Evolutionary conservation across 2,329 filamentous ascomycete species (phyloP).

Genomic region (Beauveria scarabaeidicola): DNA sequence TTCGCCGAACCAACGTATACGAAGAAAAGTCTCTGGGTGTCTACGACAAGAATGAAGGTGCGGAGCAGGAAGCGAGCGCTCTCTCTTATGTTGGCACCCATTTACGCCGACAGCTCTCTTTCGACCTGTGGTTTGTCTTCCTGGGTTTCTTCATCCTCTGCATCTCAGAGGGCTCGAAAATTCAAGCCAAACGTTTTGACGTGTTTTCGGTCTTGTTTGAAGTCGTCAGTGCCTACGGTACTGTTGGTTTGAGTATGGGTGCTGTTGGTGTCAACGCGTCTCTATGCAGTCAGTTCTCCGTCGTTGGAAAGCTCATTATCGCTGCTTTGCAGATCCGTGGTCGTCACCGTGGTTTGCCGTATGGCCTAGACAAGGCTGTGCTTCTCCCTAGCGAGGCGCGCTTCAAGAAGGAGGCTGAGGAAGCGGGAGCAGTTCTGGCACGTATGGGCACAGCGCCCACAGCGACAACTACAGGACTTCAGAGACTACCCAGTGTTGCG

Average conservation of each 20-base stretch:
- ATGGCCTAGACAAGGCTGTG: constrained; percentile 55
- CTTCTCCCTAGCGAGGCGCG: constrained; percentile 49
- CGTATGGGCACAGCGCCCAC: constrained; percentile 25
- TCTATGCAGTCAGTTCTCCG: constrained; percentile 73
- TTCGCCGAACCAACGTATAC: constrained; percentile 91
- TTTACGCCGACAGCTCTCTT: constrained; percentile 85
- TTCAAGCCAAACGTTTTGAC: constrained; percentile 56
- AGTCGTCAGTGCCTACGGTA: constrained; percentile 85
- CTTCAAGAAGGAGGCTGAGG: constrained; percentile 44
- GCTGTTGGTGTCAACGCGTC: constrained; percentile 69
- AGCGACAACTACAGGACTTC: constrained; percentile 22
- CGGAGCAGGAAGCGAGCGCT: constrained; percentile 43
- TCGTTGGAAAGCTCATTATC: constrained; percentile 62
- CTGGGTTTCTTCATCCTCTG: constrained; percentile 86
- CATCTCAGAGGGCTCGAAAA: constrained; percentile 70
- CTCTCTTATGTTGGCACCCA: constrained; percentile 85
- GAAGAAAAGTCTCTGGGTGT: constrained; percentile 82
- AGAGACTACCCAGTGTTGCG: constrained; percentile 21
- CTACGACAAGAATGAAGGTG: constrained; percentile 45
- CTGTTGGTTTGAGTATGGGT: constrained; percentile 83
- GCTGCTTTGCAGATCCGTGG: constrained; percentile 63
- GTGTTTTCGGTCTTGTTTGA: constrained; percentile 72
- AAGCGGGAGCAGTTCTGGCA: constrained; percentile 31
- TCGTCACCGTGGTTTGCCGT: constrained; percentile 59
- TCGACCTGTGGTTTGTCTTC: constrained; percentile 97